phyloP scores from a whole-genome alignment of 1,284 basidiomycete genomes.

The Tylopilus sp. region DNA sequence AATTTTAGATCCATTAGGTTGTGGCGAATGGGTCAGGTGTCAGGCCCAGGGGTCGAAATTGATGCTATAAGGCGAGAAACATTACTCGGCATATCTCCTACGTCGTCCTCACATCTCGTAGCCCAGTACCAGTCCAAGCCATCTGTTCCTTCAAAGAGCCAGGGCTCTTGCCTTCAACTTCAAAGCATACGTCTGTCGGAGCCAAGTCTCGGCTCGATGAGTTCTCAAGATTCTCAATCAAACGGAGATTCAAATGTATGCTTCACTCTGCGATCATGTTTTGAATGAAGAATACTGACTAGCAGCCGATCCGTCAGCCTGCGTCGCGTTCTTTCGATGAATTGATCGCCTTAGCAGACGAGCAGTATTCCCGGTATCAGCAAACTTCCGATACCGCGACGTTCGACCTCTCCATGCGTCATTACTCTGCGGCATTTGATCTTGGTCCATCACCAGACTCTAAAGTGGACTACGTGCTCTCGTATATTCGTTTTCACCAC shows the following conservation, averaged over 20 bases:
- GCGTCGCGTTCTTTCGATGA: constrained; percentile 5
- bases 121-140: background rate
- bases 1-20: background rate
- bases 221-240: background rate
- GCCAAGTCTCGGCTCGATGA: background rate
- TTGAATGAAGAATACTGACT: background rate
- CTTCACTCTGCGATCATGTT: background rate
- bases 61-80: background rate
- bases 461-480: constrained; percentile 1
- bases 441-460: constrained; percentile 9
- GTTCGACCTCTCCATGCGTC: constrained; percentile 14
- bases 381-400: constrained; percentile 4
- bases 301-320: background rate
- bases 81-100: background rate
- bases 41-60: background rate
- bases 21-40: background rate
- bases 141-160: background rate
- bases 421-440: constrained; percentile 20
- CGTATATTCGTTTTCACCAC: constrained; percentile 13
- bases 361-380: constrained; percentile 13
- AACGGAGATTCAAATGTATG: constrained; percentile 4
- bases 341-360: constrained; percentile 17
- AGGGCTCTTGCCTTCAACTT: background rate
- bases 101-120: background rate
- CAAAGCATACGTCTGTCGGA: background rate